Evolutionary conservation across 192 early-diverging fungal species (phyloP).

Genomic region (Funneliformis mosseae): DNA sequence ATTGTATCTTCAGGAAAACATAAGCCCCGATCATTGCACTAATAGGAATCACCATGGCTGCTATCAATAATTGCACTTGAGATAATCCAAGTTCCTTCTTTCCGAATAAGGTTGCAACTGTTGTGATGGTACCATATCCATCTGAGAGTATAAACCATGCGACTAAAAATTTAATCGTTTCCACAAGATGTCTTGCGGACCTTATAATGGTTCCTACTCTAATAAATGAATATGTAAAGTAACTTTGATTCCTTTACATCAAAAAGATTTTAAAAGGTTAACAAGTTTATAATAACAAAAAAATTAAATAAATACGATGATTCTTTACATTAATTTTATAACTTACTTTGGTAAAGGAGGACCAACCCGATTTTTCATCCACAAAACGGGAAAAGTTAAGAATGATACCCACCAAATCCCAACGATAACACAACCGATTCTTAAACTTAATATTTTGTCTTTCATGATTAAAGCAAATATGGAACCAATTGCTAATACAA

Average conservation of each 20-base stretch:
- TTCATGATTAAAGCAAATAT: slow-evolving; percentile 31
- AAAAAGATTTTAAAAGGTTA: neutral
- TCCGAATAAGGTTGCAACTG: slow-evolving; percentile 59
- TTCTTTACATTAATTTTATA: slow-evolving; percentile 43
- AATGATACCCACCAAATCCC: slow-evolving; percentile 54
- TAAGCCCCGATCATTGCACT: slow-evolving; percentile 57
- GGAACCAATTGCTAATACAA: slow-evolving; percentile 32
- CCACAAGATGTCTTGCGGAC: slow-evolving; percentile 51
- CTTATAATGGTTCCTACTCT: slow-evolving; percentile 40
- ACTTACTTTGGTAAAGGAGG: slow-evolving; percentile 39
- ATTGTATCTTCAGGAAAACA: slow-evolving; percentile 59
- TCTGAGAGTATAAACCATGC: slow-evolving; percentile 77
- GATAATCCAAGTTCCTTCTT: slow-evolving; percentile 55
- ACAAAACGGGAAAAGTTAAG: neutral
- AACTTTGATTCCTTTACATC: slow-evolving; percentile 40
- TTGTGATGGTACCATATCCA: slow-evolving; percentile 61
- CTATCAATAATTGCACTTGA: slow-evolving; percentile 53
- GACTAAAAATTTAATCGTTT: slow-evolving; percentile 65
- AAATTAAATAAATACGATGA: slow-evolving; percentile 41
- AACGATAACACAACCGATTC: slow-evolving; percentile 40
- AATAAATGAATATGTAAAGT: slow-evolving; percentile 47
- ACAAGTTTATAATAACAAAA: too few species aligned
- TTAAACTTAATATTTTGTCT: slow-evolving; percentile 36
- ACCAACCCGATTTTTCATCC: neutral
- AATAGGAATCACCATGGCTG: slow-evolving; percentile 60